phyloP scores from a whole-genome alignment of 169 alveolate genomes.

The Perkinsus chesapeaki region DNA sequence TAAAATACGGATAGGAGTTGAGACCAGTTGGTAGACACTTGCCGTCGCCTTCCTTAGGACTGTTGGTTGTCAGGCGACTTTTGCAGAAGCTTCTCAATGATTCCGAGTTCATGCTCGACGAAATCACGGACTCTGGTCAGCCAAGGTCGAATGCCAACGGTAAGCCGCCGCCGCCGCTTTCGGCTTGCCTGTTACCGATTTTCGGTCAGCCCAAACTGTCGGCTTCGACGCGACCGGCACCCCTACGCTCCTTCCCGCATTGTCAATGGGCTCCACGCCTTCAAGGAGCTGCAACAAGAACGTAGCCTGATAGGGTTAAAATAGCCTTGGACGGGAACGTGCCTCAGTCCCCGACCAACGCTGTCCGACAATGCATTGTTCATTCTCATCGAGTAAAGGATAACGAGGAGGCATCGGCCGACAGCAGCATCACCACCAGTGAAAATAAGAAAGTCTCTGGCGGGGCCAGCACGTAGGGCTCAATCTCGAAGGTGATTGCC shows the following conservation, averaged over 20 bases:
- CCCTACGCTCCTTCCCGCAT: neutral
- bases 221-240: neutral
- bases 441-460: neutral
- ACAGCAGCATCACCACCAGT: neutral
- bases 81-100: neutral
- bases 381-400: neutral
- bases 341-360: constrained; percentile 1
- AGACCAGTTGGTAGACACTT: neutral
- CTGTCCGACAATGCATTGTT: neutral
- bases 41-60: neutral
- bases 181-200: neutral
- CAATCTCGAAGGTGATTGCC: neutral
- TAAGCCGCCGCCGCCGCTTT: neutral
- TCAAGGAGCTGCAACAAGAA: neutral
- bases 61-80: neutral
- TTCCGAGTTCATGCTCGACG: neutral
- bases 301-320: neutral
- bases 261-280: neutral
- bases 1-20: constrained; percentile 49
- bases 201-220: neutral
- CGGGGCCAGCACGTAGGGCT: neutral
- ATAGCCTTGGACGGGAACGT: too few species aligned
- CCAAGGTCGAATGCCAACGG: neutral
- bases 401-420: neutral
- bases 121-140: neutral